Percentiles rank a stretch among this genome's conserved stretches.
These are phyloP conservation scores for Tricholomella constricta DNA, from an alignment of 768 basidiomycete species.

Conservation along the genomic window DNA sequence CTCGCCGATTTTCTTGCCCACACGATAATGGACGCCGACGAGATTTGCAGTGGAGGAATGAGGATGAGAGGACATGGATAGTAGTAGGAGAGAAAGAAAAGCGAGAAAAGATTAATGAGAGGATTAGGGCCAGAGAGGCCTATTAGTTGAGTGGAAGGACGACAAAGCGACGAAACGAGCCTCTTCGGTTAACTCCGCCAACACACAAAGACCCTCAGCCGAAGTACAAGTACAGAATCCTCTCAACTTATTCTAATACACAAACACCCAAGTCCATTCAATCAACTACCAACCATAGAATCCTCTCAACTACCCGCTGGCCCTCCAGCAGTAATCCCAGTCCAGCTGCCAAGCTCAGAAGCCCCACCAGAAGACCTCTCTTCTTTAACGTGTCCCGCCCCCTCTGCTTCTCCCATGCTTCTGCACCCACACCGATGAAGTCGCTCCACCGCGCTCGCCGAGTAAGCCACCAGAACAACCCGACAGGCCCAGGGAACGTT, in stretches of 20 bases:
- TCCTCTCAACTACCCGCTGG: conserved; percentile 2
- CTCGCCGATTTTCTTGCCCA: conserved; percentile 99
- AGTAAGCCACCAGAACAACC: conserved; percentile 54
- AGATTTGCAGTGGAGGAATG: conserved; percentile 70
- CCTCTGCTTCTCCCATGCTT: conserved; percentile 37
- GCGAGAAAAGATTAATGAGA: conserved; percentile 28
- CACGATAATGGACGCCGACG: conserved; percentile 96
- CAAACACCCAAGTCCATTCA: background rate
- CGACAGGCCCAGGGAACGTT: conserved; percentile 56
- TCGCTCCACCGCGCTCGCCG: conserved; percentile 43
- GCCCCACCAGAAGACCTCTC: conserved; percentile 22
- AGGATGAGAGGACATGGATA: conserved; percentile 57
- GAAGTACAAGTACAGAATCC: conserved; percentile 6
- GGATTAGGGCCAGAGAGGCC: conserved; percentile 29
- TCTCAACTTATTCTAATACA: no score
- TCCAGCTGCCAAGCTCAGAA: conserved; percentile 24
- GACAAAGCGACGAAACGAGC: conserved; percentile 20
- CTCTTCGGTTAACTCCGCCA: conserved; percentile 24
- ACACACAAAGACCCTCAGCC: conserved; percentile 8
- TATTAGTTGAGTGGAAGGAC: conserved; percentile 27
- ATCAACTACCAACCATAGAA: conserved; percentile 16
- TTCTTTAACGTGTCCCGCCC: conserved; percentile 22
- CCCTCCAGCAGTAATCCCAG: conserved; percentile 17
- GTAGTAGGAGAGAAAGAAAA: conserved; percentile 22
- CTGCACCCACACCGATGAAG: conserved; percentile 43